Evolutionary conservation across 768 basidiomycete genomes (phyloP), one percentile per base, ranked within the genome.

Genomic region (Rhizopogon vesiculosus): DNA sequence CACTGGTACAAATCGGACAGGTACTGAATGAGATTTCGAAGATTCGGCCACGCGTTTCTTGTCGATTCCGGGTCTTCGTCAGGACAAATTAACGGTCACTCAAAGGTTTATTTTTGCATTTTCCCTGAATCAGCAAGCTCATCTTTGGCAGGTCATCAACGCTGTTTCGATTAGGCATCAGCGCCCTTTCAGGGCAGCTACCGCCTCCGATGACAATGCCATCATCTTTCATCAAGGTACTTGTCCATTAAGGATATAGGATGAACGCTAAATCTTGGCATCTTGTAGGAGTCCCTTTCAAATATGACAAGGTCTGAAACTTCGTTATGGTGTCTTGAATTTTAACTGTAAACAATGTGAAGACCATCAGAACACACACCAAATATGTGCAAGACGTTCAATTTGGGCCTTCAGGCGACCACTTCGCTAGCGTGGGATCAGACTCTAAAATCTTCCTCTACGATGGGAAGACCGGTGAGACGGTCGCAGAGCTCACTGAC

Each of bases 371-470:
- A 69, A 88, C 87, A 2, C 96, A 98, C 68, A 88, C 86, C 13
- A 91, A 89, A 68, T 97, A 95, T 64, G 90, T 98, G 15, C 92
- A 96, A 71, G 93, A 96, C 57, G 82, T 98, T 38, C 82, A 84
- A 53, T 98, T 85, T 66, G 78, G 93, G 0, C 84, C 86, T 0
- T 86, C 86, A 8, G 96, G 96, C 2, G 83, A 87, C 42, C 74
- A 85, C 42, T 95, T 98, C 65, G 88, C 84, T 13, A 93, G 91
- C 56, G 93, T 91, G 38, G 96, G 93, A 19, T 89, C 91, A 5
- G 96, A 98, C 68, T 80, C 78, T 31, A 96, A 88, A 74, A 72
- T 90, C 19, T 90, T 97, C 74, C 63, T 98, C 12, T 96, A 95
- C 66, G 91, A 95, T 55, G 96, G 96, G 28, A 89, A 89, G 69